phyloP scores from a whole-genome alignment of 2,329 filamentous ascomycete species.

The Trichoderma lentiforme region DNA sequence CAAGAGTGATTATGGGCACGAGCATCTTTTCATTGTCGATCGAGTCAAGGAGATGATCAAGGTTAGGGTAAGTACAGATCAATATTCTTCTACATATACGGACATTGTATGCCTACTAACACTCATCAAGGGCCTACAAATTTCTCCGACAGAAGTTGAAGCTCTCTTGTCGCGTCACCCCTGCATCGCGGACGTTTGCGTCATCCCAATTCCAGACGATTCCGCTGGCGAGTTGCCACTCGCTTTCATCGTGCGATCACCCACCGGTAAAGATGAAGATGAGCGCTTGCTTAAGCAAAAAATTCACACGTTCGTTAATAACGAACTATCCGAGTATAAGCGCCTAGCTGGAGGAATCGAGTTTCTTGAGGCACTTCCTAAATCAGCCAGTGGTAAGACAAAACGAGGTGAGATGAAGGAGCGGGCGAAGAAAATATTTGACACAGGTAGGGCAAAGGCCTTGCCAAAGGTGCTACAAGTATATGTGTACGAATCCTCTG shows the following conservation, averaged over 20 bases:
- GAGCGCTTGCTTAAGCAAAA: conserved; percentile 48
- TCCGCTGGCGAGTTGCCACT: conserved; percentile 54
- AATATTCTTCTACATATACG: neutral
- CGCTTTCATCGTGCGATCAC: conserved; percentile 52
- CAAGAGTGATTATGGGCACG: conserved; percentile 44
- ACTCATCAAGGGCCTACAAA: conserved; percentile 60
- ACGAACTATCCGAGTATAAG: conserved; percentile 41
- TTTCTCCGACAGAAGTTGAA: conserved; percentile 69
- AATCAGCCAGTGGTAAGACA: conserved; percentile 59
- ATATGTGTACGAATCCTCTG: conserved; percentile 18
- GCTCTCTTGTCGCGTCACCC: conserved; percentile 64
- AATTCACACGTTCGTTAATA: conserved; percentile 48
- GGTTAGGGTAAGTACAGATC: conserved; percentile 36
- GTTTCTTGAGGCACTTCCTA: conserved; percentile 55
- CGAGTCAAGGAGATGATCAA: conserved; percentile 51
- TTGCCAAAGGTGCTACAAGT: conserved; percentile 5
- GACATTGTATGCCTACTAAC: neutral
- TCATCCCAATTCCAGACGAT: conserved; percentile 59
- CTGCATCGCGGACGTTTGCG: conserved; percentile 63
- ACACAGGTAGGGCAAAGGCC: neutral
- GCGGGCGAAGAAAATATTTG: conserved; percentile 25
- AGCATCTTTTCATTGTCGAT: conserved; percentile 25
- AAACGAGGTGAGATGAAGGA: conserved; percentile 49
- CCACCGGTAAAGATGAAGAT: conserved; percentile 41
- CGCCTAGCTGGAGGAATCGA: conserved; percentile 48